Conservation (phyloP, 139 green algal species). For the Choricystis sp. region DNA sequence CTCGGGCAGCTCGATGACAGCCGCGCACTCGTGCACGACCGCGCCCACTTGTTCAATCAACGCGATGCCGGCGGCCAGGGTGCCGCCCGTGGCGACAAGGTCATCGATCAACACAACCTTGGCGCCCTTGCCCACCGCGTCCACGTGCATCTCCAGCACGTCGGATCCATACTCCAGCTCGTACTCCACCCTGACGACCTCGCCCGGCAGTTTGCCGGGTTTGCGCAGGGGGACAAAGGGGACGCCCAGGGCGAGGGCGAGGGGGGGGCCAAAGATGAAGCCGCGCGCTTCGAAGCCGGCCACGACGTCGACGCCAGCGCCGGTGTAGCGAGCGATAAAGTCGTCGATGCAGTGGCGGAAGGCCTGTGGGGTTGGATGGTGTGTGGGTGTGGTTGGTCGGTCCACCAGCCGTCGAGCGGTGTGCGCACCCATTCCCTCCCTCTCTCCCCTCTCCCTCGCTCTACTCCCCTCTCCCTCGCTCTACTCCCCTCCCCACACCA, state of each 20-base stretch:
- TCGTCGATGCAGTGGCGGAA: constrained; percentile 75
- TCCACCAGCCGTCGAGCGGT: background rate
- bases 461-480: background rate
- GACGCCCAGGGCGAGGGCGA: constrained; percentile 66
- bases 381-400: background rate
- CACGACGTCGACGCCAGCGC: constrained; percentile 61
- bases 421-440: background rate
- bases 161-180: constrained; percentile 85
- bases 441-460: background rate
- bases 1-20: constrained; percentile 78
- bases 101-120: constrained; percentile 90
- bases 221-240: constrained; percentile 93
- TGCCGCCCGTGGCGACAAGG: constrained; percentile 94
- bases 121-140: constrained; percentile 61
- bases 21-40: constrained; percentile 58
- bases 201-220: constrained; percentile 90
- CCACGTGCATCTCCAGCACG: constrained; percentile 92
- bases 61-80: constrained; percentile 58
- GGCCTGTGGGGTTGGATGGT: constrained; percentile 11
- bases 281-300: constrained; percentile 92
- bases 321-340: constrained; percentile 58
- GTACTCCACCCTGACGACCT: constrained; percentile 66
- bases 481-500: too few species aligned
- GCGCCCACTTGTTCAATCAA: constrained; percentile 62
- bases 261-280: constrained; percentile 92